phyloP scores from a whole-genome alignment of 768 basidiomycete species.

The Suillus weaverae region DNA sequence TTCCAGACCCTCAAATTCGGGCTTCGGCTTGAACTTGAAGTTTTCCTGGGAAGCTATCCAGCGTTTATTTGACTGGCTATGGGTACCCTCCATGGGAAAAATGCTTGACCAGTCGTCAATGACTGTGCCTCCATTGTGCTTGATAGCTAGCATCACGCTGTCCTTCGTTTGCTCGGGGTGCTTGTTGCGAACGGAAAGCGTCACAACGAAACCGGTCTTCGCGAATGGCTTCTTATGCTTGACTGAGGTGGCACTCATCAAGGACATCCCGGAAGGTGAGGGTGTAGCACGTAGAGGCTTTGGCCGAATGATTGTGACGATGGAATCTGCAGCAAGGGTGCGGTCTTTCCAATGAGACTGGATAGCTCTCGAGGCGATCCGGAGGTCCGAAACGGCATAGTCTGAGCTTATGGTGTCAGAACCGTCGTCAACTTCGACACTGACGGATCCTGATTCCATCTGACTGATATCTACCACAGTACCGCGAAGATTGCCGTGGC shows the following conservation, averaged over 20 bases:
- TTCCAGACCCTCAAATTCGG: conserved; percentile 32
- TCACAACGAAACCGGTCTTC: conserved; percentile 61
- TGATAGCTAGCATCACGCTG: conserved; percentile 43
- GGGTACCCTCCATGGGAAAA: conserved; percentile 55
- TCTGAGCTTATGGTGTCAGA: conserved; percentile 24
- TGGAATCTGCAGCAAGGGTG: conserved; percentile 37
- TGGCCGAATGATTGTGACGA: conserved; percentile 44
- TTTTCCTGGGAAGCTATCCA: conserved; percentile 55
- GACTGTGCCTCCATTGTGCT: conserved; percentile 52
- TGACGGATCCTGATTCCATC: conserved; percentile 32
- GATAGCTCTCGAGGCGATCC: conserved; percentile 53
- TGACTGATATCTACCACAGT: conserved; percentile 33
- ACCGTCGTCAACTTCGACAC: conserved; percentile 42
- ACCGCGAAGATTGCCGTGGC: conserved; percentile 28
- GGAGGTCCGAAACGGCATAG: conserved; percentile 40
- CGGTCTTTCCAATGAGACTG: conserved; percentile 56
- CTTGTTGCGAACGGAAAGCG: conserved; percentile 41
- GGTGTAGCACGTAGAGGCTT: conserved; percentile 37
- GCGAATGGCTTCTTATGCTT: conserved; percentile 39
- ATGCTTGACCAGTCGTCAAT: conserved; percentile 63
- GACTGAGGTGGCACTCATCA: conserved; percentile 37
- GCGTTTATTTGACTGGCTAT: conserved; percentile 42
- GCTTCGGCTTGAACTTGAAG: conserved; percentile 41
- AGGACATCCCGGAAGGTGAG: conserved; percentile 50
- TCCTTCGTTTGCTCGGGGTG: conserved; percentile 44